Base-by-base conservation (phyloP, 352 stramenopile genomes). In the Pythium brassicae region DNA sequence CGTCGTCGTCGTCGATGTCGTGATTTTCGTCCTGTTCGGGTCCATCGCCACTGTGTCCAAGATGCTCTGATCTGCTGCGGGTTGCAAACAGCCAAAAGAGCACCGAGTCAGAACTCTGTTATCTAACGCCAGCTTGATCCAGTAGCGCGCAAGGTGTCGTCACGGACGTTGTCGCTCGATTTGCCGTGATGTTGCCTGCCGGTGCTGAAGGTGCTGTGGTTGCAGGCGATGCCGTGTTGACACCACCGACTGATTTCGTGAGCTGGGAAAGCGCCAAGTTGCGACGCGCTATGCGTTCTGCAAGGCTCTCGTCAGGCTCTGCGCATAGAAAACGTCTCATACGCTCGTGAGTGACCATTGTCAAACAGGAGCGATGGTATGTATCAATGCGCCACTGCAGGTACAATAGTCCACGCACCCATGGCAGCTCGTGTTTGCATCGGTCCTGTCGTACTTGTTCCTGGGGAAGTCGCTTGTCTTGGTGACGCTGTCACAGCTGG, bases 201-300 rank as follows among this genome's bases (percentile, higher is more conserved):
- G 32, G 32, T 17, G 51, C 29, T 5, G 52, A 9, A 34, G 48
- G 10, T 3, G 29, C n/a, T 32, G 49, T 20, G 17, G 25, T 19
- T 35, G 26, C n/a, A 15, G 22, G 7, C 20, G 9, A 4, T 17
- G 42, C 2, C 15, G n/a, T 4, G 20, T 10, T 27, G 6, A 2
- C 42, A 17, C 20, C 42, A 19, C 9, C 17, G 3, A 39, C 22
- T 22, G 57, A 54, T 32, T 74, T 81, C 6, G 65, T 86, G 2
- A 87, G 73, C 25, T 89, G 74, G 17, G 74, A 87, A 9, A 89
- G 62, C n/a, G 73, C 79, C 37, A 84, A 20, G 46, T 77, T 87
- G 39, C 79, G 63, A 11, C 79, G 64, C 32, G 74, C 68, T 26
- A 89, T 52, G 61, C 76, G 68, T 9, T 83, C 74, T 0, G 55